phyloP scores from a whole-genome alignment of 2,329 filamentous ascomycete species.

The Sordariomycetes sp. region DNA sequence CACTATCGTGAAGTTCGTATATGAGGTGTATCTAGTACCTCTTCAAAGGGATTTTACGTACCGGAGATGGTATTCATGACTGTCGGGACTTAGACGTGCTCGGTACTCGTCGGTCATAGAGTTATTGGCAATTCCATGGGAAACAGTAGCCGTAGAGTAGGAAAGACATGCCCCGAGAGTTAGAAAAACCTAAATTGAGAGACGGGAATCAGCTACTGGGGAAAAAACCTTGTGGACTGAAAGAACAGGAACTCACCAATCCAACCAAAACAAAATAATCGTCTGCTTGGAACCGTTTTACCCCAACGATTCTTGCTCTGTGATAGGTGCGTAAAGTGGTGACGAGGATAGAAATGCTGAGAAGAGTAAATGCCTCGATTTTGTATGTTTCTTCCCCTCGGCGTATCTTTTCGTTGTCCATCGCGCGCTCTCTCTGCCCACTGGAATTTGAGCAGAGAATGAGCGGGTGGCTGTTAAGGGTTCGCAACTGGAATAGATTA shows the following conservation, averaged over 20 bases:
- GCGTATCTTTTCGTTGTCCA: neutral
- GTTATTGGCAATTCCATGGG: conserved; percentile 40
- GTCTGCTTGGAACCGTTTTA: conserved; percentile 13
- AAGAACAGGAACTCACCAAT: conserved; percentile 1
- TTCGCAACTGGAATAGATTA: neutral
- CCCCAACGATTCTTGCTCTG: conserved; percentile 11
- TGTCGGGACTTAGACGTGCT: conserved; percentile 23
- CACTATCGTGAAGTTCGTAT: conserved; percentile 14
- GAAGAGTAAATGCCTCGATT: conserved; percentile 15
- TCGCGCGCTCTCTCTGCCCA: neutral
- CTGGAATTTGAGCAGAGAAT: neutral
- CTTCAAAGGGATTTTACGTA: conserved; percentile 8
- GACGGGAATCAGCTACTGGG: neutral
- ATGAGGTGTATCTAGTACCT: neutral
- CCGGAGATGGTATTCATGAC: conserved; percentile 28
- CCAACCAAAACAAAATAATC: conserved; percentile 16
- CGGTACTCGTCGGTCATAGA: conserved; percentile 39
- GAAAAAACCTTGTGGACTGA: conserved; percentile 28
- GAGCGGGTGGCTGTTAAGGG: neutral
- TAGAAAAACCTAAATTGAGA: neutral
- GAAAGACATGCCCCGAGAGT: conserved; percentile 31
- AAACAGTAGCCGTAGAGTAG: conserved; percentile 33
- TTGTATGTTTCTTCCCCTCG: neutral
- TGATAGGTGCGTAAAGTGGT: conserved; percentile 16
- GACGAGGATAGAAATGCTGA: conserved; percentile 12